These are phyloP conservation scores for Ceratocystis ficicola DNA, from an alignment of 2,329 filamentous ascomycete species.

Conservation along the genomic window DNA sequence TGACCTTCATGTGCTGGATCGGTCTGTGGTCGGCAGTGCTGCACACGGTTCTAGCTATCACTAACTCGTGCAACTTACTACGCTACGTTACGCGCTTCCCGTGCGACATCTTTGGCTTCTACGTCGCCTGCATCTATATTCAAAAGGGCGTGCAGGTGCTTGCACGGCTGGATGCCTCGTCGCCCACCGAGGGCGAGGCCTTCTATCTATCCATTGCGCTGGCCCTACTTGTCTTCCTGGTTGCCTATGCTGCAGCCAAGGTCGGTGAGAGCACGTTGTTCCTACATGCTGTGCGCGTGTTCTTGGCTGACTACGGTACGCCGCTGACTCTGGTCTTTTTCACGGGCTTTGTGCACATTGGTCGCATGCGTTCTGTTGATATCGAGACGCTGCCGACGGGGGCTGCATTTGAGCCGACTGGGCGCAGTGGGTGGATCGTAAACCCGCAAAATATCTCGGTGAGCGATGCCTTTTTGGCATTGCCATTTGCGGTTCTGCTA, in stretches of 20 bases:
- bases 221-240: slow-evolving; percentile 63
- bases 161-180: slow-evolving; percentile 44
- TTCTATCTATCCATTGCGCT: slow-evolving; percentile 72
- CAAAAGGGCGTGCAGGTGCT: slow-evolving; percentile 85
- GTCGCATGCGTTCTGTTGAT: slow-evolving; percentile 60
- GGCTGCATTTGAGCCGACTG: slow-evolving; percentile 67
- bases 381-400: slow-evolving; percentile 63
- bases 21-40: slow-evolving; percentile 77
- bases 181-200: slow-evolving; percentile 32
- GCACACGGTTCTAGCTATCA: slow-evolving; percentile 71
- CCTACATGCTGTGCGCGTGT: slow-evolving; percentile 61
- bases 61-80: slow-evolving; percentile 80
- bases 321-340: slow-evolving; percentile 77
- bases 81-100: slow-evolving; percentile 83
- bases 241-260: slow-evolving; percentile 61
- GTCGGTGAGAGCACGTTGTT: slow-evolving; percentile 62
- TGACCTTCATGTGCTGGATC: slow-evolving; percentile 87
- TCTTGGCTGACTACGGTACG: slow-evolving; percentile 82
- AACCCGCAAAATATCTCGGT: slow-evolving; percentile 67
- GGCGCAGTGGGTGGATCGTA: slow-evolving; percentile 62
- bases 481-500: slow-evolving; percentile 74
- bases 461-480: slow-evolving; percentile 64
- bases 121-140: slow-evolving; percentile 82
- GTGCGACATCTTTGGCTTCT: slow-evolving; percentile 89
- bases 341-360: slow-evolving; percentile 77